Percentiles rank a stretch among this genome's conserved stretches.
phyloP scores from a whole-genome alignment of 2,329 filamentous ascomycete genomes.

The Claviceps africana region DNA sequence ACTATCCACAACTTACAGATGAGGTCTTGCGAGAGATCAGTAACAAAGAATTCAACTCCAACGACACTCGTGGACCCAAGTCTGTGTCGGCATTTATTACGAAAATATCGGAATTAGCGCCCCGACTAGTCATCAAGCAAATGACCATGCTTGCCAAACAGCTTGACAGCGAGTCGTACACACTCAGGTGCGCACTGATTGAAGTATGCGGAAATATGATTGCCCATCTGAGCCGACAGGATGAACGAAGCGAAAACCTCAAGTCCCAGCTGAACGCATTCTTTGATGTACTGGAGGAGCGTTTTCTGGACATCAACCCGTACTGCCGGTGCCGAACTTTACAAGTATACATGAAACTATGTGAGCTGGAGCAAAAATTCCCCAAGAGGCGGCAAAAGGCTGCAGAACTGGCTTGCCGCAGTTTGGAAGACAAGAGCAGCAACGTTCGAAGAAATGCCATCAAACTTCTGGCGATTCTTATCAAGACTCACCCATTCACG shows the following conservation, averaged over 20 bases:
- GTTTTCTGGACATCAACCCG: slow-evolving; percentile 91
- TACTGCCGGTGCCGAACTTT: slow-evolving; percentile 87
- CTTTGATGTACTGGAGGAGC: slow-evolving; percentile 90
- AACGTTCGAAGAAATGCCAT: slow-evolving; percentile 92
- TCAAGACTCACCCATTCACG: slow-evolving; percentile 89
- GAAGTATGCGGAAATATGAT: slow-evolving; percentile 97
- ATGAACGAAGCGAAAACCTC: slow-evolving; percentile 82
- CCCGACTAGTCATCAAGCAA: slow-evolving; percentile 88
- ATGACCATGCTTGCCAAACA: slow-evolving; percentile 93
- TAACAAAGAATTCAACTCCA: slow-evolving; percentile 96
- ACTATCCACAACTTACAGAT: slow-evolving; percentile 88
- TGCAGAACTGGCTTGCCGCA: slow-evolving; percentile 74
- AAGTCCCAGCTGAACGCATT: slow-evolving; percentile 94
- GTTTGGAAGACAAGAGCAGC: slow-evolving; percentile 94
- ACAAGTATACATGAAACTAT: slow-evolving; percentile 84
- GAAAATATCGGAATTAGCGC: slow-evolving; percentile 83
- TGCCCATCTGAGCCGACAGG: slow-evolving; percentile 74
- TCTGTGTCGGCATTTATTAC: slow-evolving; percentile 90
- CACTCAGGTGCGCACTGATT: slow-evolving; percentile 81
- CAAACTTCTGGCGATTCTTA: slow-evolving; percentile 73
- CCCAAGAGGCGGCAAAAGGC: slow-evolving; percentile 80
- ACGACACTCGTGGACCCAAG: slow-evolving; percentile 88
- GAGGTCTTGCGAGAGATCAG: slow-evolving; percentile 89
- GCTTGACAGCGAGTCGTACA: slow-evolving; percentile 94
- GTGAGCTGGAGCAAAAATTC: slow-evolving; percentile 91